A percentile compares a stretch with the other conserved stretches of the same genome.
phyloP scores from a whole-genome alignment of 2,329 filamentous ascomycete species.

The Aspergillus fischeri region DNA sequence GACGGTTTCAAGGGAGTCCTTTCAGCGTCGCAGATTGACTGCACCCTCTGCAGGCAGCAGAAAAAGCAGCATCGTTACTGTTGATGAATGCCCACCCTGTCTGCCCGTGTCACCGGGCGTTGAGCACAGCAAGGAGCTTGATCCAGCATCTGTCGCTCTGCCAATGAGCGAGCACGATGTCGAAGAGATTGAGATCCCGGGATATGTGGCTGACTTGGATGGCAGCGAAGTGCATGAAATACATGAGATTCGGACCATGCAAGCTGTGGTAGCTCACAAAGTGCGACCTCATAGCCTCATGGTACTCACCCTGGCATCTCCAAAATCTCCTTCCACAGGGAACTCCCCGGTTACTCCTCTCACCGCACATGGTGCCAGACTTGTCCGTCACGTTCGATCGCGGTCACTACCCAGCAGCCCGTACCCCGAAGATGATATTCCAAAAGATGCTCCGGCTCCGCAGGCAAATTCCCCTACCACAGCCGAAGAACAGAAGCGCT shows the following conservation, averaged over 20 bases:
- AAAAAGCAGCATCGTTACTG: constrained; percentile 36
- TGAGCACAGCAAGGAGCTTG: constrained; percentile 21
- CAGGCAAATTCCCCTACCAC: constrained; percentile 22
- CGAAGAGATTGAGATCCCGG: constrained; percentile 75
- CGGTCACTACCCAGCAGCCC: constrained; percentile 47
- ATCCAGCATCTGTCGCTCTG: constrained; percentile 29
- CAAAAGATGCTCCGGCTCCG: constrained; percentile 10
- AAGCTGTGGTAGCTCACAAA: constrained; percentile 36
- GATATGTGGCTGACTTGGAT: constrained; percentile 59
- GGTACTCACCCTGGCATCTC: constrained; percentile 33
- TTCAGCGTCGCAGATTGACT: constrained; percentile 28
- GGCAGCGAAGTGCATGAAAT: constrained; percentile 41
- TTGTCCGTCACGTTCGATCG: constrained; percentile 39
- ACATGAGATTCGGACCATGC: constrained; percentile 30
- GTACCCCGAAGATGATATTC: constrained; percentile 14
- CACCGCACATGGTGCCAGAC: constrained; percentile 20
- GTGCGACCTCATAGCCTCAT: constrained; percentile 42
- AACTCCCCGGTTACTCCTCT: constrained; percentile 23
- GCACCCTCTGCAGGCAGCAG: constrained; percentile 26
- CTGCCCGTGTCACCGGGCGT: constrained; percentile 8
- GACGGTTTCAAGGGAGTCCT: constrained; percentile 40
- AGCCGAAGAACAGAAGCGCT: constrained; percentile 24
- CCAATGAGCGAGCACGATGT: constrained; percentile 35
- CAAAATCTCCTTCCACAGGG: constrained; percentile 22
- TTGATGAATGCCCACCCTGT: constrained; percentile 25